Conservation (phyloP, 108 stramenopile species). For the Stephanodiscus triporus region DNA sequence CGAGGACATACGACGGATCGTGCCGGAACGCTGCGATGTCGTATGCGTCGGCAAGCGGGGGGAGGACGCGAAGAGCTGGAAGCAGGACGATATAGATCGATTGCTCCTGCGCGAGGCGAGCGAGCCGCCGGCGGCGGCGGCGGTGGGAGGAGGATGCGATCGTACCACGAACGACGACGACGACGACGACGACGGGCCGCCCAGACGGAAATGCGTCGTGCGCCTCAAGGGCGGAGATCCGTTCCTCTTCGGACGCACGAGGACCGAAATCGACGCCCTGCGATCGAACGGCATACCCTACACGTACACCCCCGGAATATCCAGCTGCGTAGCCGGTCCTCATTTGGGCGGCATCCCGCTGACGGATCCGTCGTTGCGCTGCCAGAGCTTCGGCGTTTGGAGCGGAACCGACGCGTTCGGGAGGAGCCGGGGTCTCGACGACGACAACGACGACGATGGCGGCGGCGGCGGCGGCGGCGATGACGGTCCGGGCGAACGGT, state of each 20-base stretch:
- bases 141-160: not conserved
- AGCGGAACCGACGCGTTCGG: constrained; percentile 50
- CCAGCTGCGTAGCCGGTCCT: constrained; percentile 47
- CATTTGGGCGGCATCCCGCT: constrained; percentile 49
- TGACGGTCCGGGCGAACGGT: not conserved
- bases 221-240: constrained; percentile 48
- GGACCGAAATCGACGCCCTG: constrained; percentile 36
- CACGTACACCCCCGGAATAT: constrained; percentile 40
- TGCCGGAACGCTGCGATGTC: constrained; percentile 32
- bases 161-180: constrained; percentile 1
- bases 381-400: constrained; percentile 52
- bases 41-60: constrained; percentile 48
- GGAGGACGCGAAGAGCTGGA: constrained; percentile 29
- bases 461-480: not conserved
- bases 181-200: constrained; percentile 12
- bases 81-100: constrained; percentile 37
- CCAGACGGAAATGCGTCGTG: constrained; percentile 8
- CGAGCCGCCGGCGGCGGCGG: not conserved
- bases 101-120: constrained; percentile 35
- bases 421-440: constrained; percentile 17
- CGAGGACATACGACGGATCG: constrained; percentile 36
- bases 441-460: not conserved
- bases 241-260: constrained; percentile 43
- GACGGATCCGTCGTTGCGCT: constrained; percentile 37
- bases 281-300: constrained; percentile 26